A percentile compares a stretch with the other conserved stretches of the same genome.
These are phyloP conservation scores for Bocquillonia castaneifolia DNA, from an alignment of 441 rosid genomes.

Conservation along the genomic window DNA sequence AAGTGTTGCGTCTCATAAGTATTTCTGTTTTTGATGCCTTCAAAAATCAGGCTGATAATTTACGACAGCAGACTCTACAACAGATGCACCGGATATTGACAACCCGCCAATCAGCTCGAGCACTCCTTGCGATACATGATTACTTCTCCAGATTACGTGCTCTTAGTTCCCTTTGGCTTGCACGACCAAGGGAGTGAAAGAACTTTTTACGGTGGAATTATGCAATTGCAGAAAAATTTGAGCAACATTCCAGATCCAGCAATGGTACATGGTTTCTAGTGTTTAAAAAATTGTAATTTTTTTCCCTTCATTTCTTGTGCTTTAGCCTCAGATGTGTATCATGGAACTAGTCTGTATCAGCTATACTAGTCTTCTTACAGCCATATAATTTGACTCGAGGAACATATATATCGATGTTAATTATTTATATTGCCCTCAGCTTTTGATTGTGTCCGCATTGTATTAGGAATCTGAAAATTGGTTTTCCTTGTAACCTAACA, in stretches of 20 bases:
- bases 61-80: conserved; percentile 82
- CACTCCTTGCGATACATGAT: conserved; percentile 80
- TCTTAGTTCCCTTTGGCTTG: conserved; percentile 96
- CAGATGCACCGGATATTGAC: conserved; percentile 81
- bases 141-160: conserved; percentile 86
- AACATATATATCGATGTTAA: conserved; percentile 10
- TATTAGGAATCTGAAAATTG: not conserved
- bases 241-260: not conserved
- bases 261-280: conserved; percentile 6
- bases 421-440: conserved; percentile 8
- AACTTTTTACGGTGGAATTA: not conserved
- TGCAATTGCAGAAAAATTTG: no score
- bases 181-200: conserved; percentile 84
- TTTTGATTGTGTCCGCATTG: not conserved
- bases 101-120: conserved; percentile 87
- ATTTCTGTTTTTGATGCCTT: conserved; percentile 14
- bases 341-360: conserved; percentile 2
- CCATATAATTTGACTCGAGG: conserved; percentile 3
- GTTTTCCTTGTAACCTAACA: conserved; percentile 20
- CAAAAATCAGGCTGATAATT: conserved; percentile 75
- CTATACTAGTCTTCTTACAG: conserved; percentile 5
- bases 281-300: not conserved
- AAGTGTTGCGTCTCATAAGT: not conserved
- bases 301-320: not conserved
- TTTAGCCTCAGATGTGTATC: conserved; percentile 15